Evolutionary conservation across 768 basidiomycete species (phyloP).

Genomic region (Kwoniella sp.): DNA sequence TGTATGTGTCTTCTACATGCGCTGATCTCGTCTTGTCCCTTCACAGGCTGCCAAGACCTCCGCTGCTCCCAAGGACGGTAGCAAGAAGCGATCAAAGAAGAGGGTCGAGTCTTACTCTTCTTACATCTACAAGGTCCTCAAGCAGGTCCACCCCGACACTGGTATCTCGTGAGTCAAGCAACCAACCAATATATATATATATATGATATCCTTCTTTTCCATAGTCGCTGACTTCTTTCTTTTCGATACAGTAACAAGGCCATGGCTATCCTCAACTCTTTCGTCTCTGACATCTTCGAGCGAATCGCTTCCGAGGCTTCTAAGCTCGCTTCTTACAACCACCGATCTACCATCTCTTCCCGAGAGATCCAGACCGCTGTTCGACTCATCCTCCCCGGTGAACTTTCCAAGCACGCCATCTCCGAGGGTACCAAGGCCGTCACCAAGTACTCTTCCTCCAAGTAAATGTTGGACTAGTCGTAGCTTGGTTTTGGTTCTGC

Average conservation of each 20-base stretch:
- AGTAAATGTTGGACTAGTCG: constrained; percentile 34
- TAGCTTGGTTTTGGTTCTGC: neutral
- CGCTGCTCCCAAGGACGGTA: constrained; percentile 65
- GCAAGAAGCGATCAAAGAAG: constrained; percentile 85
- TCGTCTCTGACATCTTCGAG: constrained; percentile 80
- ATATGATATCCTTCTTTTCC: constrained; percentile 69
- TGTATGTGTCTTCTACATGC: neutral
- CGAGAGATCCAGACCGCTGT: constrained; percentile 98
- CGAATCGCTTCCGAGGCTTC: constrained; percentile 60
- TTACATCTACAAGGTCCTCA: constrained; percentile 84
- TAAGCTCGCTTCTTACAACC: constrained; percentile 92
- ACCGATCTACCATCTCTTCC: constrained; percentile 97
- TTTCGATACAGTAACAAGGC: constrained; percentile 71
- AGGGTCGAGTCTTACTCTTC: constrained; percentile 92
- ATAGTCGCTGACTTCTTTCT: neutral
- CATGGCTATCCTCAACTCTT: constrained; percentile 94
- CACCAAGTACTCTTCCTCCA: constrained; percentile 64
- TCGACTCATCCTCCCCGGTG: constrained; percentile 92
- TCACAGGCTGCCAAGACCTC: constrained; percentile 72
- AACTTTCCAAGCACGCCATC: constrained; percentile 90
- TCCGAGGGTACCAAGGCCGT: constrained; percentile 79
- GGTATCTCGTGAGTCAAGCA: constrained; percentile 91
- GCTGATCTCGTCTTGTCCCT: constrained; percentile 18
- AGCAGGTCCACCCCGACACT: constrained; percentile 96
- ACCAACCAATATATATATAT: too few relatives aligned